phyloP scores from a whole-genome alignment of 2,329 filamentous ascomycete species.

The Ophioceras dolichostomum region DNA sequence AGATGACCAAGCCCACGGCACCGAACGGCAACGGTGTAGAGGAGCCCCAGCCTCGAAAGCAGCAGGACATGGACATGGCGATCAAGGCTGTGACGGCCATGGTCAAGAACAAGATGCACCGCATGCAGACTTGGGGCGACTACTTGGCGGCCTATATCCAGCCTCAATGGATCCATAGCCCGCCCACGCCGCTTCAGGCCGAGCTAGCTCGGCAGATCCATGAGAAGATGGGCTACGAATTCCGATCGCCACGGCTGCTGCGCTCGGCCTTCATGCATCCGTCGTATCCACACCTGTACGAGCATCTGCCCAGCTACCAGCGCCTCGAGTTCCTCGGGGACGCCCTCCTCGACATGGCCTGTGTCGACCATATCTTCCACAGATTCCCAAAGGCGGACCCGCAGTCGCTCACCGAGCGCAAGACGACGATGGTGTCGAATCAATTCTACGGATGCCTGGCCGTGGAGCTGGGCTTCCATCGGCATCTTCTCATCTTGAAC shows the following conservation, averaged over 20 bases:
- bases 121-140: conserved; percentile 55
- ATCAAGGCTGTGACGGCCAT: conserved; percentile 55
- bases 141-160: conserved; percentile 59
- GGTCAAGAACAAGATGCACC: conserved; percentile 58
- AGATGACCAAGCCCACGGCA: too few species aligned
- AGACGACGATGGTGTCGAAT: conserved; percentile 99
- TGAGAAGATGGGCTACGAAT: conserved; percentile 44
- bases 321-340: conserved; percentile 88
- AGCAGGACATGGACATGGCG: conserved; percentile 38
- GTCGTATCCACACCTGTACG: conserved; percentile 63
- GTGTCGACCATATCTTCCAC: conserved; percentile 71
- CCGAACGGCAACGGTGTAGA: too few species aligned
- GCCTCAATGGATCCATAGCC: conserved; percentile 57
- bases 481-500: conserved; percentile 50
- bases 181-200: conserved; percentile 51
- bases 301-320: conserved; percentile 79
- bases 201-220: conserved; percentile 56
- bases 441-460: conserved; percentile 79
- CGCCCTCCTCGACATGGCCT: conserved; percentile 73
- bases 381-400: conserved; percentile 70
- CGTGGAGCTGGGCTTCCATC: conserved; percentile 66
- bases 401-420: conserved; percentile 96
- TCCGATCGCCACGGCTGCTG: conserved; percentile 63
- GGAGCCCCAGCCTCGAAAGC: too few species aligned
- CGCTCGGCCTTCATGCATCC: conserved; percentile 82